A percentile compares a stretch with the other conserved stretches of the same genome.
Conservation (phyloP, 2,329 filamentous ascomycete genomes). For the Aspergillus unguis region DNA sequence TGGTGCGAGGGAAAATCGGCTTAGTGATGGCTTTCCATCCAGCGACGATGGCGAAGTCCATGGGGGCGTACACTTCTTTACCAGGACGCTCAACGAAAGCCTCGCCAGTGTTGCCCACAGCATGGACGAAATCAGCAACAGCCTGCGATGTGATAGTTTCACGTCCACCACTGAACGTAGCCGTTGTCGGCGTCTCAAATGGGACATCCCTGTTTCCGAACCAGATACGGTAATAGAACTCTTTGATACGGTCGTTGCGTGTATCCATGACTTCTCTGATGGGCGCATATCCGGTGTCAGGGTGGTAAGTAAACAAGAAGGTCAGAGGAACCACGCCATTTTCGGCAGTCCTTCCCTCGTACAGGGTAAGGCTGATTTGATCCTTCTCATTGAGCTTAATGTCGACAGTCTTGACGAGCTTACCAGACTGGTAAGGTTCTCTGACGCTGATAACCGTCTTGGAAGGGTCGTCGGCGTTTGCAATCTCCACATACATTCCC, state of each 20-base stretch:
- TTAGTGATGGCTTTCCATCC: constrained; percentile 99
- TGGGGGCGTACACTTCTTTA: constrained; percentile 90
- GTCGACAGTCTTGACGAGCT: constrained; percentile 84
- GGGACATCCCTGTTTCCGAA: constrained; percentile 83
- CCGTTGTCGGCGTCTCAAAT: constrained; percentile 79
- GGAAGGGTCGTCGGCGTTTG: constrained; percentile 72
- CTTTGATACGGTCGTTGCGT: constrained; percentile 97
- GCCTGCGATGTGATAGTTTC: constrained; percentile 84
- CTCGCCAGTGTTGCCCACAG: constrained; percentile 95
- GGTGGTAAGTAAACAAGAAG: constrained; percentile 87
- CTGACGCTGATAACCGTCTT: constrained; percentile 83
- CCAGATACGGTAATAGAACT: constrained; percentile 98
- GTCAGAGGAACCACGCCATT: constrained; percentile 78
- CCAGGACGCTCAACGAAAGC: constrained; percentile 94
- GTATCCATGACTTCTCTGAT: constrained; percentile 95
- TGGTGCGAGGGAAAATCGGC: constrained; percentile 94
- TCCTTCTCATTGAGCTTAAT: constrained; percentile 71
- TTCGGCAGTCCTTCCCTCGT: constrained; percentile 86
- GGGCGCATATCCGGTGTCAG: constrained; percentile 94
- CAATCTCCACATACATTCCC: constrained; percentile 86
- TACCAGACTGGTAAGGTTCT: constrained; percentile 81
- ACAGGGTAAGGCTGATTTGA: constrained; percentile 83
- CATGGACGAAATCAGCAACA: constrained; percentile 98
- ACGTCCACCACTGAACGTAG: constrained; percentile 84
- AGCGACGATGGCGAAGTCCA: constrained; percentile 98